phyloP scores from a whole-genome alignment of 306 rosid genomes.

The Corylus heterophylla region DNA sequence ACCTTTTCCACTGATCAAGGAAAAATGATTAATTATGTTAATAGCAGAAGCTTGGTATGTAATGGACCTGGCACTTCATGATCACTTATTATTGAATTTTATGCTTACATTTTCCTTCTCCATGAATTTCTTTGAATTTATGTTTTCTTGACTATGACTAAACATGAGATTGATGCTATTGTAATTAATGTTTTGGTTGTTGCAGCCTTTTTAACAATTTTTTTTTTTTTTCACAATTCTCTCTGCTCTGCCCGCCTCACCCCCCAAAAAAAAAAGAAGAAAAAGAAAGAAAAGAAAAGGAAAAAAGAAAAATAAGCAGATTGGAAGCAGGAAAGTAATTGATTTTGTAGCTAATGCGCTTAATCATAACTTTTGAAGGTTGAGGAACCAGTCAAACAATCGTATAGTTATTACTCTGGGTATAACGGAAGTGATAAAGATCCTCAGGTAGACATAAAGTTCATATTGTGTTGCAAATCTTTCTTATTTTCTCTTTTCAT shows the following conservation, averaged over 20 bases:
- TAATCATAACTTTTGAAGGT: constrained; percentile 35
- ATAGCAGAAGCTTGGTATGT: constrained; percentile 47
- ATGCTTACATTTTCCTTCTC: constrained; percentile 8
- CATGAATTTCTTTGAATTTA: background rate
- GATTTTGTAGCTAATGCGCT: constrained; percentile 16
- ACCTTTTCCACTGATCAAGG: constrained; percentile 38
- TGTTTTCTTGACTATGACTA: constrained; percentile 6
- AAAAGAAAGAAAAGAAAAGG: background rate
- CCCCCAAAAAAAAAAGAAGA: background rate
- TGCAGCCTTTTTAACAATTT: background rate
- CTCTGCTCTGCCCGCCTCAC: too few species aligned
- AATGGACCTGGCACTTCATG: constrained; percentile 6
- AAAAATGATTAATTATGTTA: constrained; percentile 38
- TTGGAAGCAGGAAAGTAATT: background rate
- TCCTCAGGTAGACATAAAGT: constrained; percentile 42
- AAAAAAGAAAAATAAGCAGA: background rate
- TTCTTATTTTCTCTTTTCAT: background rate
- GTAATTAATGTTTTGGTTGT: background rate
- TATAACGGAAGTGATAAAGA: constrained; percentile 45
- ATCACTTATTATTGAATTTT: background rate
- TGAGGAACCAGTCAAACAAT: constrained; percentile 44
- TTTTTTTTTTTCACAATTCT: background rate
- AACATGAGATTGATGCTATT: background rate
- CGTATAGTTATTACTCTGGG: constrained; percentile 47
- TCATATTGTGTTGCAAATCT: background rate